Evolutionary conservation across 2,329 filamentous ascomycete species (phyloP), one percentile per base, ranked within the genome.

Genomic region (Trichoderma atroviride): DNA sequence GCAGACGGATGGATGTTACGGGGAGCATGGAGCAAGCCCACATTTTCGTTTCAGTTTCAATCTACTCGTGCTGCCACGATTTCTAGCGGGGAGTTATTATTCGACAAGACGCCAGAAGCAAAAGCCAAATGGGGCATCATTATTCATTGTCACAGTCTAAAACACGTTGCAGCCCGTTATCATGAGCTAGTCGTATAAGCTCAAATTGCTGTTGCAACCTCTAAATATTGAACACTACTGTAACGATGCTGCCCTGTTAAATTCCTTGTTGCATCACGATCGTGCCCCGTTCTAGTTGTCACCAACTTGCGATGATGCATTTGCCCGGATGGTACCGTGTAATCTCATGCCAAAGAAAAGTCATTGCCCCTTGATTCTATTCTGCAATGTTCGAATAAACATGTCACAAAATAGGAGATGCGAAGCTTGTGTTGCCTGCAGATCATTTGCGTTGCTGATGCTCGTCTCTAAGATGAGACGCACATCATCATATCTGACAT

Each of bases 401-500:
- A 22, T 37, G 24, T 47, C 50, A 14, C 29, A 27, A 27, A 24
- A 50, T 50, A 50, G 47, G 47, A 50, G 47, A 50, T 50, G 47
- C n/a, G n/a, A 66, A 33, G 24, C 56, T 55, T 52, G 35, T 24
- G 40, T 33, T 65, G 35, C 27, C 29, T 66, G 63, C 37, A 66
- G 63, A 66, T 66, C 63, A 40, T 35, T 22, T 13, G 47, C 24
- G 37, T 27, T 50, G 53, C 16, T 58, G 40, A 66, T 19, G 63
- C 53, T 43, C 24, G 53, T 27, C 27, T 40, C 35, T 50, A 33
- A 58, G 63, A 65, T 65, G 52, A 56, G 24, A 55, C 52, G 62
- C 62, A 9, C 53, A 66, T 58, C 63, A 37, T 43, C 63, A 64
- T 64, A 33, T 31, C 61, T 35, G 13, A 55, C 40, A n/a, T 19